Conservation (phyloP, 139 green algal species). For the Nannochloris sp. region DNA sequence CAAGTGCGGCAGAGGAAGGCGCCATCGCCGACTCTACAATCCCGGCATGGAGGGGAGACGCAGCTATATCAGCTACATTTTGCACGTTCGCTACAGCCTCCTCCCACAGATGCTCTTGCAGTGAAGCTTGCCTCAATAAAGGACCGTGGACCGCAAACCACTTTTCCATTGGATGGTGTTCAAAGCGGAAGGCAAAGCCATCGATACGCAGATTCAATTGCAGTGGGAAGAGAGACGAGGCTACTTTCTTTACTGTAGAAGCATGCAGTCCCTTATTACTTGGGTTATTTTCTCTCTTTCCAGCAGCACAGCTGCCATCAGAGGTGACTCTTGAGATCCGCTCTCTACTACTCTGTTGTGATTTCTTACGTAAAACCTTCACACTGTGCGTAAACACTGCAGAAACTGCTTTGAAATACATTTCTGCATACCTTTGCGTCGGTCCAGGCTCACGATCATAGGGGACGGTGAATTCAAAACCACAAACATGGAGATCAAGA, state of each 20-base stretch:
- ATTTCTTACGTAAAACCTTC: background rate
- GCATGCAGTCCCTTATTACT: background rate
- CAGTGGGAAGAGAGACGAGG: slow-evolving; percentile 18
- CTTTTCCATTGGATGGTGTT: slow-evolving; percentile 62
- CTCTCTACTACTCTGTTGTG: no score
- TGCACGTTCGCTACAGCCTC: slow-evolving; percentile 33
- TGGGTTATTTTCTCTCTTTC: no score
- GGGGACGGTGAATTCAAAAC: slow-evolving; percentile 25
- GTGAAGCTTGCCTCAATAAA: slow-evolving; percentile 34
- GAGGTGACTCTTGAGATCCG: no score
- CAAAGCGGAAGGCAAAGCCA: slow-evolving; percentile 39
- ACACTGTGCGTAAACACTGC: slow-evolving; percentile 19
- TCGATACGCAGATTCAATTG: slow-evolving; percentile 34
- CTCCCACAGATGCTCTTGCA: slow-evolving; percentile 48
- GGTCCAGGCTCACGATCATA: slow-evolving; percentile 38
- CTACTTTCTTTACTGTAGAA: background rate
- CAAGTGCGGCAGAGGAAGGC: background rate
- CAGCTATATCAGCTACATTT: background rate
- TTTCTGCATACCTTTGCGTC: slow-evolving; percentile 33
- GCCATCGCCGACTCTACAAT: slow-evolving; percentile 6
- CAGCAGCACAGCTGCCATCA: background rate
- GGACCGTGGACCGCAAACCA: slow-evolving; percentile 50
- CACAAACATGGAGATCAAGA: background rate
- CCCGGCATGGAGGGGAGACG: slow-evolving; percentile 11
- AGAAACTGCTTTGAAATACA: slow-evolving; percentile 59